Base-by-base conservation (phyloP, 106 monocot genomes). In the Triglochin maritima region DNA sequence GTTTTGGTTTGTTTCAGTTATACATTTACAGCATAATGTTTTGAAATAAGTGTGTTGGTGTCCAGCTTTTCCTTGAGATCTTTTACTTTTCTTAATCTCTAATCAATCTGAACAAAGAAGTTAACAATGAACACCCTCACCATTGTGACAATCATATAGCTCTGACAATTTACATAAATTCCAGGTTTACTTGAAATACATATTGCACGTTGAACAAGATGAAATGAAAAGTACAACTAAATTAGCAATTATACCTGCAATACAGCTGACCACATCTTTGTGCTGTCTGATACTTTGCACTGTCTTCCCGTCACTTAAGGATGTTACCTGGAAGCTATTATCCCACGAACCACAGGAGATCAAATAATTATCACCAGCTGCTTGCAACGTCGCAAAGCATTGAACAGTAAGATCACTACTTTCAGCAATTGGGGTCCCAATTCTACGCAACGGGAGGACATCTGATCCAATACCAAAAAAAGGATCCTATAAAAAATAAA, bases 251-350 rank as follows among this genome's bases (percentile, higher is more conserved):
- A 9, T 80, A 98, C 98, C 98, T 84, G 98, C 86, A 63, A 98
- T 81, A 82, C 98, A 98, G 65, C 88, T 92, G 64, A 98, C 92
- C 49, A 92, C 78, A 84, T 98, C 98, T 77, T 92, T 98, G 68
- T 98, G 98, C 64, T 89, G 92, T 57, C 83, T 73, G 48, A 98
- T 84, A 56, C 79, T 92, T 73, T 92, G 91, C 29, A 98, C 84
- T 42, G 78, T 82, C 77, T 71, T 81, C 56, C 92, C 98, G 75
- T 98, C 98, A 76, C 71, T 82, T n/a, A 92, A 52, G 6, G 98
- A 98, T 68, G 82, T 84, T 50, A 98, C 72, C 61, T 92, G 98
- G 75, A 98, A 98, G 71, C 92, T 98, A 56, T 92, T 98, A 62
- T 98, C 92, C 98, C 88, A 92, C 70, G 79, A 92, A 56, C 98